phyloP scores from a whole-genome alignment of 2,329 filamentous ascomycete species.

The Ascochyta koolunga region DNA sequence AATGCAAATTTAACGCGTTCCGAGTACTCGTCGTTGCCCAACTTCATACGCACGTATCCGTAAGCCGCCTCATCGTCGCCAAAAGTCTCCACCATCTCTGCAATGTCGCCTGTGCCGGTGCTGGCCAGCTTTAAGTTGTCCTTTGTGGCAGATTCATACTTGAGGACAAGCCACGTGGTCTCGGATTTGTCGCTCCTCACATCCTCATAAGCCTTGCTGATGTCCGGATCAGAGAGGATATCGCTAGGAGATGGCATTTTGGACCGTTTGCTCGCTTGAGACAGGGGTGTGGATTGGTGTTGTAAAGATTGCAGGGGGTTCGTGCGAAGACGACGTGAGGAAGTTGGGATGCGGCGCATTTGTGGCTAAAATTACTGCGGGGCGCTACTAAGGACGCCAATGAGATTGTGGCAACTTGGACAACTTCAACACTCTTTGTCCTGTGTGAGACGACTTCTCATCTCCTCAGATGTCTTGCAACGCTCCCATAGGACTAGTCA shows the following conservation, averaged over 20 bases:
- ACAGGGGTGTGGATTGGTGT: background rate
- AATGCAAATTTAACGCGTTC: slow-evolving; percentile 72
- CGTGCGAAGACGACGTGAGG: slow-evolving; percentile 9
- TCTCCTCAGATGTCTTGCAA: background rate
- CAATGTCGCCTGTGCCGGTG: slow-evolving; percentile 66
- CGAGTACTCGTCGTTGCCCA: slow-evolving; percentile 74
- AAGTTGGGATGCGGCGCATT: slow-evolving; percentile 19
- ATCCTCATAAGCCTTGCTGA: slow-evolving; percentile 68
- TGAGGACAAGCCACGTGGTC: slow-evolving; percentile 71
- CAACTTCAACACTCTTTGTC: background rate
- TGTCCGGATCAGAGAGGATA: slow-evolving; percentile 56
- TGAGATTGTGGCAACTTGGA: slow-evolving; percentile 4
- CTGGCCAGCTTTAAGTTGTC: slow-evolving; percentile 62
- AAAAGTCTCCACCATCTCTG: slow-evolving; percentile 62
- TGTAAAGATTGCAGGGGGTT: slow-evolving; percentile 8
- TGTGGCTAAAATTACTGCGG: slow-evolving; percentile 16
- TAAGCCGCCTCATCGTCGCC: slow-evolving; percentile 69
- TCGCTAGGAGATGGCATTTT: slow-evolving; percentile 39
- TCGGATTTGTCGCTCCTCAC: slow-evolving; percentile 70
- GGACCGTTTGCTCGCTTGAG: background rate
- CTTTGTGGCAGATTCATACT: slow-evolving; percentile 55
- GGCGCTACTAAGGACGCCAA: slow-evolving; percentile 3
- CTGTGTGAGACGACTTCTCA: background rate
- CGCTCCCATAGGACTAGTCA: background rate
- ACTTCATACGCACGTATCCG: slow-evolving; percentile 63